Percentiles rank a stretch among this genome's conserved stretches.
Evolutionary conservation across 2,329 filamentous ascomycete genomes (phyloP).

Genomic region (Neofusicoccum parvum): DNA sequence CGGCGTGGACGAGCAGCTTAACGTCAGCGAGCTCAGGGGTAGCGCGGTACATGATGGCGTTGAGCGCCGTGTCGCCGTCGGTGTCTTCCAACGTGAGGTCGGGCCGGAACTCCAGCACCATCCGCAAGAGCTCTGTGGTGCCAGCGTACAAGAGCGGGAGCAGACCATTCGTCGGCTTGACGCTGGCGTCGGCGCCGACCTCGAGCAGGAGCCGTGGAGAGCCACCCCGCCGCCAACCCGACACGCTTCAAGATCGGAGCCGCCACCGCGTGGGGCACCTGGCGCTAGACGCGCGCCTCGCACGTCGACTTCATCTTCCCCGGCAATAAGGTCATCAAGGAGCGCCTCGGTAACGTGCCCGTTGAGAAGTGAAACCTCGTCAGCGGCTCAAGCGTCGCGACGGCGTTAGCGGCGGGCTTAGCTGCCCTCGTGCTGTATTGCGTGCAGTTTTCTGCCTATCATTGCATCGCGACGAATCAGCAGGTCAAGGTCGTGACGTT

Average conservation of each 20-base stretch:
- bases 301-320: conserved; percentile 4
- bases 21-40: background rate
- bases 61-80: background rate
- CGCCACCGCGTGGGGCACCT: background rate
- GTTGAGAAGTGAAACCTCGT: background rate
- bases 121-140: background rate
- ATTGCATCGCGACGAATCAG: background rate
- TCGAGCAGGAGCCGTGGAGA: conserved; percentile 7
- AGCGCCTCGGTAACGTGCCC: background rate
- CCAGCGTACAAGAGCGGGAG: background rate
- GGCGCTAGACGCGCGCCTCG: background rate
- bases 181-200: background rate
- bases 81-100: background rate
- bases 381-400: background rate
- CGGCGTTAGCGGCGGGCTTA: background rate
- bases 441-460: background rate
- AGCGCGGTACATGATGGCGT: background rate
- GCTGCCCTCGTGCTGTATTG: background rate
- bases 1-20: background rate
- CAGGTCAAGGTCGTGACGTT: background rate
- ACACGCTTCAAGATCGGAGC: background rate
- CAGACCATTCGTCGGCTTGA: background rate
- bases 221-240: background rate
- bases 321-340: background rate
- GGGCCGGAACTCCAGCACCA: background rate